Evolutionary conservation across 176 grass and related monocot species (phyloP).

Genomic region (Aegilops speltoides): DNA sequence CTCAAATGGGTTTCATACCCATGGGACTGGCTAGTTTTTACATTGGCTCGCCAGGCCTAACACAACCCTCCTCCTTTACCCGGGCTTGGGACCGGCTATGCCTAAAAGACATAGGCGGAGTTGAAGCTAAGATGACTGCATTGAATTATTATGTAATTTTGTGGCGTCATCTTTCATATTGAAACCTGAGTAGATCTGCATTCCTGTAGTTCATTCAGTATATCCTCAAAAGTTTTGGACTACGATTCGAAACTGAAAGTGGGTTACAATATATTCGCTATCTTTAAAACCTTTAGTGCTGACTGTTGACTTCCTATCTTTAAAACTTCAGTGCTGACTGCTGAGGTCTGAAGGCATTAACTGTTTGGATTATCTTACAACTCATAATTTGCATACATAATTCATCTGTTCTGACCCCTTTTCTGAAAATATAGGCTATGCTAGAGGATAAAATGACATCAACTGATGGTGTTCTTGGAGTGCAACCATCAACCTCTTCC

Average conservation of each 20-base stretch:
- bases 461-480: slow-evolving; percentile 3
- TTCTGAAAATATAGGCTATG: slow-evolving; percentile 29
- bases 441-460: slow-evolving; percentile 28
- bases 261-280: not conserved
- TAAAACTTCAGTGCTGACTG: slow-evolving; percentile 18
- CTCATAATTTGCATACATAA: not conserved
- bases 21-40: no score
- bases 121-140: not conserved
- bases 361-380: not conserved
- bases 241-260: slow-evolving; percentile 4
- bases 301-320: not conserved
- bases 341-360: not conserved
- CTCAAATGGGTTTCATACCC: no score
- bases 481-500: slow-evolving; percentile 31
- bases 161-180: not conserved
- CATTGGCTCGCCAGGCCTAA: no score
- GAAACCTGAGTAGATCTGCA: slow-evolving; percentile 7
- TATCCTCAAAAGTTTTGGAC: slow-evolving; percentile 21
- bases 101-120: no score
- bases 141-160: slow-evolving; percentile 7
- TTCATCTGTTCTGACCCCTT: slow-evolving; percentile 20
- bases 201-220: slow-evolving; percentile 4
- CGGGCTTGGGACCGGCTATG: no score
- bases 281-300: slow-evolving; percentile 16
- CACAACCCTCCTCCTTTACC: no score